Base-by-base conservation (phyloP, 768 basidiomycete genomes). In the Suillus lakei region DNA sequence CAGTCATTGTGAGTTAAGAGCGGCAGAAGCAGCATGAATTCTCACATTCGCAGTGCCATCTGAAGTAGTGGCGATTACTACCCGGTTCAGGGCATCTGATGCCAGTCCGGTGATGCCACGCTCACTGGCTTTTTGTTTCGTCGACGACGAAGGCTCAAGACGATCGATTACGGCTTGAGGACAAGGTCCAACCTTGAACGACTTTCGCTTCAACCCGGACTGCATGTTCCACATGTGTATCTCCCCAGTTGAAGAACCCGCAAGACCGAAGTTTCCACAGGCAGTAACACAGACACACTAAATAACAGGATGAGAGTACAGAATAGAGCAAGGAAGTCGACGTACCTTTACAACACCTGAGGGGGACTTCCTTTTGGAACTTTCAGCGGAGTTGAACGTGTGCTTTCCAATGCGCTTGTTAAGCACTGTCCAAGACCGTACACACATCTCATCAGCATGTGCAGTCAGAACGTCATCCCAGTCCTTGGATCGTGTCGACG, bases 381-480 rank as follows among this genome's bases (percentile, higher is more conserved):
- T 76, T 56, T 85, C 85, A 8, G 78, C 81, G 46, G 92, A 85
- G 26, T 82, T 86, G 64, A 96, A 85, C 16, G 82, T 86, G 72
- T 91, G 84, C 71, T 91, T 90, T 7, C 97, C 97, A 9, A 93
- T 71, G 60, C 87, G 84, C 79, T 97, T 97, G 68, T 89, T 87
- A 64, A 86, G 81, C 75, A 95, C 91, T 4, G 88, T 89, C 97
- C 97, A 99, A 26, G 94, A 91, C 41, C 97, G 84, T 2, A 92
- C 92, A 63, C 90, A 85, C 4, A 86, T 83, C 70, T 97, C 96
- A 55, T 95, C 93, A 1, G 86, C 81, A 74, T 98, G 96, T 0
- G 88, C 88, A n/a, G 96, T 96, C 6, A 99, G 76, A 51, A 99
- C 90, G 72, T 99, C 96, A 72, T 99, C 97, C 98, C 98, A 99